phyloP scores from a whole-genome alignment of 2,329 filamentous ascomycete species.

The Zasmidium angulare region DNA sequence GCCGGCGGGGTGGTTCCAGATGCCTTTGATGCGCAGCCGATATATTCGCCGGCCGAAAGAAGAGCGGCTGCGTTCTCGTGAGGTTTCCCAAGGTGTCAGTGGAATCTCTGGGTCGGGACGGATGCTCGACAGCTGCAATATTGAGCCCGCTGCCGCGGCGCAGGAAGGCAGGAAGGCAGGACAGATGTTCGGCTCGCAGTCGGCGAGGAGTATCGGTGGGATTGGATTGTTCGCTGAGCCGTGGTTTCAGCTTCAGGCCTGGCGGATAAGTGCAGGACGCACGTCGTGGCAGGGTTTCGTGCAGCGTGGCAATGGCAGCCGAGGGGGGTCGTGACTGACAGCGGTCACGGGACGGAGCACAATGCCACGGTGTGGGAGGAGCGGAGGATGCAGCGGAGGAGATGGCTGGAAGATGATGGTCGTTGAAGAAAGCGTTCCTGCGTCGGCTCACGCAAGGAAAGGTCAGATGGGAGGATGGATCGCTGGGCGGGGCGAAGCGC shows the following conservation, averaged over 20 bases:
- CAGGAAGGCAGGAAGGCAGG: conserved; percentile 10
- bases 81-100: conserved; percentile 8
- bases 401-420: background rate
- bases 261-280: conserved; percentile 18
- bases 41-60: conserved; percentile 4
- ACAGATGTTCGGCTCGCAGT: conserved; percentile 1
- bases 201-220: conserved; percentile 2
- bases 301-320: conserved; percentile 17
- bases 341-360: conserved; percentile 7
- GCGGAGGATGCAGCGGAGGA: too few species aligned
- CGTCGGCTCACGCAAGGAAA: conserved; percentile 3
- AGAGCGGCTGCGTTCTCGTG: conserved; percentile 14
- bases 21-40: background rate
- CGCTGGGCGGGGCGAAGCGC: conserved; percentile 2
- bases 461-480: background rate
- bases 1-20: conserved; percentile 1
- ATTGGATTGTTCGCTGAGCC: conserved; percentile 5
- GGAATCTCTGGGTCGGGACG: conserved; percentile 12
- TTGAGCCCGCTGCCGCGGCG: conserved; percentile 15
- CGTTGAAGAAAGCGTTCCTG: conserved; percentile 1
- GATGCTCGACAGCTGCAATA: conserved; percentile 19
- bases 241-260: conserved; percentile 15
- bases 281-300: conserved; percentile 14
- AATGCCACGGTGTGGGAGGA: conserved; percentile 11
- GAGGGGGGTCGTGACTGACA: conserved; percentile 12